Base-by-base conservation (phyloP, 108 stramenopile genomes). In the Cylindrotheca closterium region DNA sequence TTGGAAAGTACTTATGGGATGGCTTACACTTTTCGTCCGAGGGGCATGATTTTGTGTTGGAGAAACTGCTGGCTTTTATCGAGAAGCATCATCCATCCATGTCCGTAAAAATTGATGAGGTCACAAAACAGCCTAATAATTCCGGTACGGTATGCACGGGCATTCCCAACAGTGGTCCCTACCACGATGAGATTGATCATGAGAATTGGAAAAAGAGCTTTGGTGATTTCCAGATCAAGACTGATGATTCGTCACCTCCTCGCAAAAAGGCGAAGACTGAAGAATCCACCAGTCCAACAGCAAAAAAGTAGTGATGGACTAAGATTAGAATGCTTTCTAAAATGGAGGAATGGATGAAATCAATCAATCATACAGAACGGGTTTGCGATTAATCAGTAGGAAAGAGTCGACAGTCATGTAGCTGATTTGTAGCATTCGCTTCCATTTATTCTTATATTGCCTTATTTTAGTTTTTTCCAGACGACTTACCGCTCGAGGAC, bases 111-210 rank as follows among this genome's bases (percentile, higher is more conserved):
- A 83, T 79, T 22, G 75, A 75, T 71, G 73, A 82, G 7, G 34
- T 65, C 3, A 93, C 80, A 24, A 72, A 73, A 19, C 83, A 88
- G 63, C 67, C 29, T 49, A 77, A 70, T 58, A 89, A 93, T 67
- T 83, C 84, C 8, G 67, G 70, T 7, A 86, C 87, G 1, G 54
- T 49, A 30, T 89, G 88, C 60, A 37, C 57, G 18, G 65, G 47
- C 2, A 49, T 81, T 21, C 67, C 75, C 3, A 42, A 21, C 22
- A 56, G 64, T 60, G 84, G 83, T 2, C 88, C 88, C 30, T 93
- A 85, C 73, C 87, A 89, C 66, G 88, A 93, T 70, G 79, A 88
- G 49, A 86, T 93, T 65, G 79, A 90, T 75, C 75, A 69, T 46
- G 55, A 45, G 8, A 33, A 88, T 49, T 73, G 68, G 21, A 69